phyloP scores from a whole-genome alignment of 2,329 filamentous ascomycete species.

The Neonectria hederae region DNA sequence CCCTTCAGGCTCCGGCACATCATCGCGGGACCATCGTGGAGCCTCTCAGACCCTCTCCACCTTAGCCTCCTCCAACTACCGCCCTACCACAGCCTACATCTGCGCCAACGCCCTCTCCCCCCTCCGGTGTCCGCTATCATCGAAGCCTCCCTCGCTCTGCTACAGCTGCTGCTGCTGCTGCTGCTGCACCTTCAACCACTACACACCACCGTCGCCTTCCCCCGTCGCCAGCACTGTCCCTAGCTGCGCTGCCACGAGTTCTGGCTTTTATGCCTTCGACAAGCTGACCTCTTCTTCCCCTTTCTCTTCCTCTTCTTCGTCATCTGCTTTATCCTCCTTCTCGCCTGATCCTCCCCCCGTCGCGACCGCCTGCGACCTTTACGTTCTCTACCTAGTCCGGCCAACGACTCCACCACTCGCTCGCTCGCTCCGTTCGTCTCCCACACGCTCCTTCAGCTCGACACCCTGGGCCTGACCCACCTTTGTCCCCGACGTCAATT shows the following conservation, averaged over 20 bases:
- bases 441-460: conserved; percentile 31
- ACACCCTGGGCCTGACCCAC: conserved; percentile 21
- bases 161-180: background rate
- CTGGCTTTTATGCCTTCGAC: conserved; percentile 41
- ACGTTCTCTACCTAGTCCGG: conserved; percentile 38
- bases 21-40: conserved; percentile 23
- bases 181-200: background rate
- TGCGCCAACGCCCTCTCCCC: background rate
- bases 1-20: conserved; percentile 12
- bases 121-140: background rate
- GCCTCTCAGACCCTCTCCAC: conserved; percentile 3
- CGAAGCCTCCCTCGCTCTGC: conserved; percentile 11
- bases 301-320: conserved; percentile 14
- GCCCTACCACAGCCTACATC: background rate
- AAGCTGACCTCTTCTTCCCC: conserved; percentile 31
- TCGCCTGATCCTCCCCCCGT: conserved; percentile 18
- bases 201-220: conserved; percentile 8
- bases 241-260: conserved; percentile 19
- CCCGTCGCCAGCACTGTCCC: conserved; percentile 3
- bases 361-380: conserved; percentile 15
- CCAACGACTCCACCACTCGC: conserved; percentile 14
- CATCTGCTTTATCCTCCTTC: conserved; percentile 21
- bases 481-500: conserved; percentile 2
- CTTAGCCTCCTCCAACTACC: conserved; percentile 17
- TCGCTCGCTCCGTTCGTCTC: conserved; percentile 26